Evolutionary conservation across 2,329 filamentous ascomycete genomes (phyloP).

Genomic region (Alternaria arborescens): DNA sequence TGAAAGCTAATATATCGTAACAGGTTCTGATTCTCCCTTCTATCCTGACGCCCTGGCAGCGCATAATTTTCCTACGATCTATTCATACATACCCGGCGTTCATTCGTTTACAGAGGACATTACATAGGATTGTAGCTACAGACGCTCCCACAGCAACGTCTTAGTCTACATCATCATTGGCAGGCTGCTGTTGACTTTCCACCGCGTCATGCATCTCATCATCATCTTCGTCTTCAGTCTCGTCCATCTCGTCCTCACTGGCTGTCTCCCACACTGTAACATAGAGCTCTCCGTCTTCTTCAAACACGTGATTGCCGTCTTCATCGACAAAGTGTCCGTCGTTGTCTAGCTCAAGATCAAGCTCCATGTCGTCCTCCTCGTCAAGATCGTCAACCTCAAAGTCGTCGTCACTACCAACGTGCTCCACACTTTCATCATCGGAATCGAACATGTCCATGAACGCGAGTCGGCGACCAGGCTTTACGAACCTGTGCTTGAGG

Average conservation of each 20-base stretch:
- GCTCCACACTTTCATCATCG: neutral
- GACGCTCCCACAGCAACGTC: neutral
- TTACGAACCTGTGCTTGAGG: slow-evolving; percentile 22
- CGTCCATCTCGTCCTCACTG: slow-evolving; percentile 5
- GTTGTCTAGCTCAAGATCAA: slow-evolving; percentile 20
- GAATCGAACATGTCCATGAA: slow-evolving; percentile 11
- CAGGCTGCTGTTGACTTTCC: slow-evolving; percentile 5
- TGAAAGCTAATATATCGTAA: neutral
- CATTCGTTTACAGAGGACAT: neutral
- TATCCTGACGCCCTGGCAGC: neutral
- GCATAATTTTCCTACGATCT: neutral
- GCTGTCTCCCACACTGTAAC: slow-evolving; percentile 14
- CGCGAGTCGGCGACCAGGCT: neutral
- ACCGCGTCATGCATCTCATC: slow-evolving; percentile 12
- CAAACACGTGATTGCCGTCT: slow-evolving; percentile 12
- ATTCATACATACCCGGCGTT: neutral
- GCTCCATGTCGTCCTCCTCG: slow-evolving; percentile 21
- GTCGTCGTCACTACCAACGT: slow-evolving; percentile 1
- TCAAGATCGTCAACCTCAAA: slow-evolving; percentile 11
- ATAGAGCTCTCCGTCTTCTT: slow-evolving; percentile 19
- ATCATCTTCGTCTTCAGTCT: slow-evolving; percentile 7
- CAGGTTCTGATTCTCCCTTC: neutral
- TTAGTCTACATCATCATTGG: slow-evolving; percentile 10
- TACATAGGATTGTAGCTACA: neutral
- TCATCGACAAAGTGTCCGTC: slow-evolving; percentile 26